Conservation (phyloP, 1,139 yeast genomes). For the Yamadazyma sp. region DNA sequence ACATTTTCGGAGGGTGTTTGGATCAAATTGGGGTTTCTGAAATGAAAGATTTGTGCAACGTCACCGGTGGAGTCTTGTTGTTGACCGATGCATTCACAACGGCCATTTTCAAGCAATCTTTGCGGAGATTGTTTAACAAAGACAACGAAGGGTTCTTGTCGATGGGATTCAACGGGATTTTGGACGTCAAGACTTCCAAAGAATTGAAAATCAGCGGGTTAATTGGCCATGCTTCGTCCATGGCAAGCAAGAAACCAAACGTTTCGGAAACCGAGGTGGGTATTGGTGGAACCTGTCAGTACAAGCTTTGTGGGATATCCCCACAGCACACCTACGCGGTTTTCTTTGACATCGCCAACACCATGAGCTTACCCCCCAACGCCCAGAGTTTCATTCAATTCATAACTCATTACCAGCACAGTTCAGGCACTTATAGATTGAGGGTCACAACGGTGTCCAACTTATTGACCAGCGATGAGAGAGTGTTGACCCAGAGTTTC, state of each 20-base stretch:
- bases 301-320: conserved; percentile 79
- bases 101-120: conserved; percentile 92
- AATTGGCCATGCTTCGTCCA: conserved; percentile 88
- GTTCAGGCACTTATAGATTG: conserved; percentile 78
- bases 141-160: conserved; percentile 82
- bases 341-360: conserved; percentile 80
- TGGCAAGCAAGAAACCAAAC: conserved; percentile 60
- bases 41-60: conserved; percentile 85
- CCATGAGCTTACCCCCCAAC: conserved; percentile 38
- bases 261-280: conserved; percentile 95
- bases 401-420: conserved; percentile 76
- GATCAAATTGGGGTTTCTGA: conserved; percentile 95
- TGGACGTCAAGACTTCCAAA: conserved; percentile 85
- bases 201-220: conserved; percentile 90
- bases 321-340: conserved; percentile 87
- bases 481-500: conserved; percentile 63
- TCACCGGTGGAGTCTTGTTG: conserved; percentile 91
- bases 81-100: conserved; percentile 96
- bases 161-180: conserved; percentile 84
- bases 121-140: conserved; percentile 80
- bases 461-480: conserved; percentile 53
- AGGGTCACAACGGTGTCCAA: conserved; percentile 89
- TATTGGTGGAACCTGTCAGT: conserved; percentile 84
- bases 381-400: conserved; percentile 65
- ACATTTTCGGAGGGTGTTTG: conserved; percentile 94